phyloP scores from a whole-genome alignment of 163 green algal species.

The Coccomyxa subellipsoidea region DNA sequence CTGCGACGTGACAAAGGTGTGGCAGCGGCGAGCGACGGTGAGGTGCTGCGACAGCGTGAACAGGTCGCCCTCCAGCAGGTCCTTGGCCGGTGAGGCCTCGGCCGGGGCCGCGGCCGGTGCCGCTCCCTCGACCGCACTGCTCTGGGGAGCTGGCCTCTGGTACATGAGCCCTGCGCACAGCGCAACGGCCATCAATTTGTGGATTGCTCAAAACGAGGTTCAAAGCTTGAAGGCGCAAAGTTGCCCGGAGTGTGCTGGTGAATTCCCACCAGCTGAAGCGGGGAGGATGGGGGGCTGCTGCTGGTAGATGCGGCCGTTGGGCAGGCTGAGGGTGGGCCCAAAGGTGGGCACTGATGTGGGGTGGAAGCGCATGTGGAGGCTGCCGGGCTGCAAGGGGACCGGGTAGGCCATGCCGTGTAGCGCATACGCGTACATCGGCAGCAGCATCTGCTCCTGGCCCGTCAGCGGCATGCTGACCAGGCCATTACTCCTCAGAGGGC shows the following conservation, averaged over 20 bases:
- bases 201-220: no score
- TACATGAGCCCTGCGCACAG: not conserved
- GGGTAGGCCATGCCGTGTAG: not conserved
- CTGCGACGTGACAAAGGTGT: not conserved
- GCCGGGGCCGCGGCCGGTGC: no score
- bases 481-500: not conserved
- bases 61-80: not conserved
- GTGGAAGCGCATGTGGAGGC: not conserved
- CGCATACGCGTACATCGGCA: not conserved
- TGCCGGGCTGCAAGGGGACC: not conserved
- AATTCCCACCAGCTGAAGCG: not conserved
- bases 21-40: not conserved
- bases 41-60: not conserved
- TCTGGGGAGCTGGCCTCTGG: not conserved
- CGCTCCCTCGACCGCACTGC: not conserved
- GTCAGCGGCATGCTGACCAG: not conserved
- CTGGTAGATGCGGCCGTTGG: not conserved
- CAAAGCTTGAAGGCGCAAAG: no score
- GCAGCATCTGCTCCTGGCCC: not conserved
- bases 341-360: not conserved
- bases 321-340: not conserved
- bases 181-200: not conserved
- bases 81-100: not conserved
- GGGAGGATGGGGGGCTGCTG: not conserved
- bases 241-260: no score